Evolutionary conservation across 2,329 filamentous ascomycete species (phyloP).

Genomic region (Aspergillus awamori): DNA sequence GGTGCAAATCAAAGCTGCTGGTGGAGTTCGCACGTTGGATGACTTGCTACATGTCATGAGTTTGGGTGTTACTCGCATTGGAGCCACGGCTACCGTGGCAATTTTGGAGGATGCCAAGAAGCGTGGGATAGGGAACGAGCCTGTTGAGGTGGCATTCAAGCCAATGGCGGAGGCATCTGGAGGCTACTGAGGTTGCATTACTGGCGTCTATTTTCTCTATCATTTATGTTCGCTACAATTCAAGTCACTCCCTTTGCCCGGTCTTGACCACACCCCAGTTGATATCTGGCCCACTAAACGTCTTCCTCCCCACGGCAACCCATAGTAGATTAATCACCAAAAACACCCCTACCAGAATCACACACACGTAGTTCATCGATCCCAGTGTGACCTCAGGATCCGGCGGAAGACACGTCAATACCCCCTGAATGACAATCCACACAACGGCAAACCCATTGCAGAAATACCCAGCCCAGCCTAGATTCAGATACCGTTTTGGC

Average conservation of each 20-base stretch:
- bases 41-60: constrained; percentile 59
- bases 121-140: constrained; percentile 51
- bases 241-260: too few relatives aligned
- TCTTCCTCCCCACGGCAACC: neutral
- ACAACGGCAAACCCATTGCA: constrained; percentile 10
- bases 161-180: constrained; percentile 25
- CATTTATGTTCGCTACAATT: neutral
- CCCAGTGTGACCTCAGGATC: neutral
- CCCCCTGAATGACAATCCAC: constrained; percentile 11
- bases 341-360: neutral
- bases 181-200: constrained; percentile 16
- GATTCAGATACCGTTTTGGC: constrained; percentile 24
- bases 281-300: neutral
- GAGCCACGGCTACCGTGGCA: constrained; percentile 57
- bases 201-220: neutral
- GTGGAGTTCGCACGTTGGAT: constrained; percentile 60
- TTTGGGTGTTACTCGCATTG: constrained; percentile 59
- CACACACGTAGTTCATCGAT: constrained; percentile 8
- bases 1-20: constrained; percentile 62
- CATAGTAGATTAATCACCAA: neutral
- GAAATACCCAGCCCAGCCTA: constrained; percentile 2
- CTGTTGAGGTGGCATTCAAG: constrained; percentile 26
- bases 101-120: constrained; percentile 59
- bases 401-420: constrained; percentile 9
- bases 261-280: neutral